Conservation (phyloP, 2,329 filamentous ascomycete species). For the Pyrenochaeta sp. region DNA sequence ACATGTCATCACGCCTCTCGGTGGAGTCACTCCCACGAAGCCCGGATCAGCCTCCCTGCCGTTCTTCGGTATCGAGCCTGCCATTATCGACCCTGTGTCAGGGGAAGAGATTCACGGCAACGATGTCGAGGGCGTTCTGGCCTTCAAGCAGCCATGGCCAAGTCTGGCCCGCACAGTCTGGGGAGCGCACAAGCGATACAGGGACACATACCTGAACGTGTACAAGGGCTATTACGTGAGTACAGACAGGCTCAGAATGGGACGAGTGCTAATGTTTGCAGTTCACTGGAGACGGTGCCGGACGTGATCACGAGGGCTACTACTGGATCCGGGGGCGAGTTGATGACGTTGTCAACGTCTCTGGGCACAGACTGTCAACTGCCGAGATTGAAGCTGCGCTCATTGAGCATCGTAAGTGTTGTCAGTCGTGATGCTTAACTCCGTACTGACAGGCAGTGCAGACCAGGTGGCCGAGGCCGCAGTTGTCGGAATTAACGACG, state of each 20-base stretch:
- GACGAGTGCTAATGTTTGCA: conserved; percentile 46
- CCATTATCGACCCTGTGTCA: conserved; percentile 95
- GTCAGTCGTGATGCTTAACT: background rate
- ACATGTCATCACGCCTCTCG: conserved; percentile 92
- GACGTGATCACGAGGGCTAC: conserved; percentile 96
- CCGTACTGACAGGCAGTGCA: conserved; percentile 37
- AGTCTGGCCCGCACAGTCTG: conserved; percentile 98
- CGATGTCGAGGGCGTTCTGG: conserved; percentile 95
- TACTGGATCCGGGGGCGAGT: conserved; percentile 99
- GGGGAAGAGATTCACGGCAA: conserved; percentile 94
- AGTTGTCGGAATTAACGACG: conserved; percentile 91
- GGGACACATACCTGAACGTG: conserved; percentile 97
- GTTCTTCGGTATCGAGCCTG: conserved; percentile 98
- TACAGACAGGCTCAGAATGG: conserved; percentile 23
- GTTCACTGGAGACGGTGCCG: conserved; percentile 94
- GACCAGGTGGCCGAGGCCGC: conserved; percentile 89
- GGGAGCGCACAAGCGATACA: conserved; percentile 96
- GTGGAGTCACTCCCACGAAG: conserved; percentile 94
- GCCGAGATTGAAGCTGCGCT: conserved; percentile 98
- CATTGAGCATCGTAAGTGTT: conserved; percentile 77
- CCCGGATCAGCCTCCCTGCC: conserved; percentile 94
- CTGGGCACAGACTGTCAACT: conserved; percentile 93
- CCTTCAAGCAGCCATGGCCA: conserved; percentile 97
- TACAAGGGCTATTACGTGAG: conserved; percentile 98
- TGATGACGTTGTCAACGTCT: conserved; percentile 98